These are phyloP conservation scores for Daldinia decipiens DNA, from an alignment of 495 filamentous ascomycete genomes.

Conservation along the genomic window DNA sequence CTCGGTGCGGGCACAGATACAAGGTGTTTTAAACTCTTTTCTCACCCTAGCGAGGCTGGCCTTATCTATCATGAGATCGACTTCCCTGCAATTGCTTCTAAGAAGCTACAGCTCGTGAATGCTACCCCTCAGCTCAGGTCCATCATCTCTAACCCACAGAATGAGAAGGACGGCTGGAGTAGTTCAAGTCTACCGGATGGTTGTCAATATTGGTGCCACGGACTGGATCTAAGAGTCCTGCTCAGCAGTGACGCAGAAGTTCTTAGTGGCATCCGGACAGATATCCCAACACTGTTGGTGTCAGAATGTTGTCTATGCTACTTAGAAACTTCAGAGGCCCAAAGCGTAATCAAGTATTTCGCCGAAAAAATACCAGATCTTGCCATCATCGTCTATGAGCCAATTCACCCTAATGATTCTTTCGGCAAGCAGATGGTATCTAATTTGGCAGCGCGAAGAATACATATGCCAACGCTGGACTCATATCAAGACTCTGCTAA, in stretches of 20 bases:
- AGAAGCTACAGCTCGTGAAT: conserved; percentile 63
- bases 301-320: conserved; percentile 97
- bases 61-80: conserved; percentile 93
- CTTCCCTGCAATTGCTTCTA: conserved; percentile 76
- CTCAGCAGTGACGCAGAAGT: conserved; percentile 34
- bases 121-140: conserved; percentile 43
- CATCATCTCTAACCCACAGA: conserved; percentile 44
- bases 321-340: conserved; percentile 70
- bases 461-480: conserved; percentile 83
- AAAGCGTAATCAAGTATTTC: conserved; percentile 73
- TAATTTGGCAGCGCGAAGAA: conserved; percentile 86
- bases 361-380: conserved; percentile 64
- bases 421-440: conserved; percentile 92
- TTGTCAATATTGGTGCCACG: conserved; percentile 75
- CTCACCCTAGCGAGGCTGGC: conserved; percentile 41
- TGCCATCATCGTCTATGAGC: conserved; percentile 86
- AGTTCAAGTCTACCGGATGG: conserved; percentile 43
- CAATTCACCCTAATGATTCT: conserved; percentile 80
- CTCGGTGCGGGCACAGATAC: conserved; percentile 96
- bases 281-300: conserved; percentile 81
- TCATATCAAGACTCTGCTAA: conserved; percentile 71
- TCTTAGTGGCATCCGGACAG: conserved; percentile 50
- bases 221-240: conserved; percentile 80
- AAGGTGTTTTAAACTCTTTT: conserved; percentile 76
- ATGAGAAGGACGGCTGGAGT: conserved; percentile 42